Base-by-base conservation (phyloP, 352 stramenopile species). In the Elongisporangium anandrum region DNA sequence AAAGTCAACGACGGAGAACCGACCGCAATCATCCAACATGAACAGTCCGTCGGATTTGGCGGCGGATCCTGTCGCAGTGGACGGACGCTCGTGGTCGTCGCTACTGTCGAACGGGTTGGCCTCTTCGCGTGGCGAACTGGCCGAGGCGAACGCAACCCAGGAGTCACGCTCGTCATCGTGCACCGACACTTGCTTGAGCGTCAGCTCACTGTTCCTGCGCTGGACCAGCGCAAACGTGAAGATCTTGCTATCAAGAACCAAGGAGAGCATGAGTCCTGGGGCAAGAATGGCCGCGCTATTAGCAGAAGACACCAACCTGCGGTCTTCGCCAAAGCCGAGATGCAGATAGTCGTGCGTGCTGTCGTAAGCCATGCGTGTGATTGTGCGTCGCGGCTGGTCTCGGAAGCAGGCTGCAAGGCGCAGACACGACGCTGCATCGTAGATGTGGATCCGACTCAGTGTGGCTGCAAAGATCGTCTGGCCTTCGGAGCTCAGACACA, bases 401-500 rank as follows among this genome's bases (percentile, higher is more conserved):
- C 70, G 49, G 52, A 61, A 69, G 52, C 66, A 70, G 12, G 29
- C 48, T n/a, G 52, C 52, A 23, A 77, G 62, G n/a, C 66, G 64
- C 26, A 57, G 63, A 22, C 68, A 79, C 15, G 70, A 68, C 0
- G 70, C 68, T 21, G 73, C 65, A 23, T 81, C 69, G 13, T 78
- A 71, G 39, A 74, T 55, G 34, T 68, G 65, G 24, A 81, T 63
- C 57, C 68, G 64, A 3, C 60, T 50, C 23, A 38, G 61, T 15
- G 69, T 81, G 26, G 65, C 57, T 34, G 66, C 72, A 50, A 81
- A 69, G 12, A 81, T 65, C 29, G 50, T 61, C 50, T 72, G 55
- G 21, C 64, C 66, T 41, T 76, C 65, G 26, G 60, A 67, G 41
- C 59, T 75, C 57, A 77, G 66, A 8, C 59, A 63, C 52, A 77